These are phyloP conservation scores for Pseudogymnoascus sp. DNA, from an alignment of 2,329 filamentous ascomycete species.

Conservation along the genomic window DNA sequence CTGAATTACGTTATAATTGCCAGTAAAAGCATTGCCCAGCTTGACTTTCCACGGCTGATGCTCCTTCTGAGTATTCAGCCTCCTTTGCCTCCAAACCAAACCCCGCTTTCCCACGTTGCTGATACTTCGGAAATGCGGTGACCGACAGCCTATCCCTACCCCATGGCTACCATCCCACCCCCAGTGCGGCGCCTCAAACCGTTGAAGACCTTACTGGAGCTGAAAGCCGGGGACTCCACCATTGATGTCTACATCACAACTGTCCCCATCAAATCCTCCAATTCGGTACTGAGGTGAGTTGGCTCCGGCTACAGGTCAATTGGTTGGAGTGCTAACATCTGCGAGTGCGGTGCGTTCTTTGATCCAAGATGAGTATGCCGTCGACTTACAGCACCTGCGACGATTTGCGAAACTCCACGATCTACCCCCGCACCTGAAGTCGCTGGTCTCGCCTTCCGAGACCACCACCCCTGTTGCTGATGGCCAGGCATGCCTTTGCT, in stretches of 20 bases:
- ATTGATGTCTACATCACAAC: constrained; percentile 63
- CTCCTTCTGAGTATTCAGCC: not conserved
- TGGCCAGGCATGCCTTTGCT: constrained; percentile 34
- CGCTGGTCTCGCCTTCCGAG: constrained; percentile 7
- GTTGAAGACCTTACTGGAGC: constrained; percentile 57
- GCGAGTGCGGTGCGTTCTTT: constrained; percentile 47
- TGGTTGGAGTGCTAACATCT: constrained; percentile 8
- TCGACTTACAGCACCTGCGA: constrained; percentile 63
- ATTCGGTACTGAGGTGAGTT: constrained; percentile 62
- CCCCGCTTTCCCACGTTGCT: not conserved
- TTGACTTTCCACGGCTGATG: not conserved
- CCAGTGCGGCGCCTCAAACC: constrained; percentile 39
- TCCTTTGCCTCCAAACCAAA: not conserved
- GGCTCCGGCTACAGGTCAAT: not conserved
- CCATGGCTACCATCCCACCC: not conserved
- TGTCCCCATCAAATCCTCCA: constrained; percentile 63
- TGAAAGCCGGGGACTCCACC: constrained; percentile 49
- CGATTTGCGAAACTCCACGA: constrained; percentile 66
- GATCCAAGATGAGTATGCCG: constrained; percentile 52
- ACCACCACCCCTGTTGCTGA: not conserved
- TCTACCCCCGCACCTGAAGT: constrained; percentile 42
- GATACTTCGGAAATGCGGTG: not conserved
- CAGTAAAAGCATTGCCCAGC: not conserved
- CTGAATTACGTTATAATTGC: not conserved
- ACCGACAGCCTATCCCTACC: not conserved